A percentile compares a stretch with the other conserved stretches of the same genome.
Conservation (phyloP, 2,329 filamentous ascomycete genomes). For the Aspergillus novofumigatus region DNA sequence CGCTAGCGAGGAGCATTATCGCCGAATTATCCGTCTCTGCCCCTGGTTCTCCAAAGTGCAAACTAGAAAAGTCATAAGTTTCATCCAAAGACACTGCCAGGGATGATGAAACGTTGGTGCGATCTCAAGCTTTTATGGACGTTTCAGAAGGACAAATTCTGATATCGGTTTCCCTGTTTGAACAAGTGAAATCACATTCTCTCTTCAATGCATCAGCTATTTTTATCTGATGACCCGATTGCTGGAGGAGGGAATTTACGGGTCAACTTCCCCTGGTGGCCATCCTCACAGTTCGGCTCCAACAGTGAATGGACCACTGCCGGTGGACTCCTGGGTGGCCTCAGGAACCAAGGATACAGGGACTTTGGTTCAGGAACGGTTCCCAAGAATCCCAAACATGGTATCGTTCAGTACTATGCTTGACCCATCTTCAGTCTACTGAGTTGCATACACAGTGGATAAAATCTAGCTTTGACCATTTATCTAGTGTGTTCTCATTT, state of each 20-base stretch:
- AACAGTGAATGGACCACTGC: neutral
- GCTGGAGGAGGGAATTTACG: neutral
- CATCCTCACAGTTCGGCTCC: neutral
- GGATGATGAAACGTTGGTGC: neutral
- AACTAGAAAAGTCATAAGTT: neutral
- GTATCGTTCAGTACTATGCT: neutral
- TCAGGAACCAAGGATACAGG: constrained; percentile 10
- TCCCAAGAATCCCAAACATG: neutral
- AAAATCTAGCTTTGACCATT: no score
- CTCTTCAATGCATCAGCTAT: neutral
- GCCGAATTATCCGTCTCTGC: neutral
- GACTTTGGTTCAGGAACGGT: constrained; percentile 12
- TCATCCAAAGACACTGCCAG: neutral
- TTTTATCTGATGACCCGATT: neutral
- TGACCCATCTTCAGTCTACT: neutral
- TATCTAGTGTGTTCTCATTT: neutral
- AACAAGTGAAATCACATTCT: neutral
- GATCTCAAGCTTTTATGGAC: neutral
- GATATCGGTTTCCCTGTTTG: neutral
- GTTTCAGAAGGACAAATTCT: neutral
- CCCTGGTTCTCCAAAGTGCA: neutral
- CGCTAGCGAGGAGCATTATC: neutral
- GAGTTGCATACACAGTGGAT: no score
- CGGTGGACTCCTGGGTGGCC: constrained; percentile 1
- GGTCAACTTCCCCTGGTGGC: neutral